Percentiles rank a stretch among this genome's conserved stretches.
phyloP scores from a whole-genome alignment of 2,329 filamentous ascomycete species.

The Colletotrichum sp. region DNA sequence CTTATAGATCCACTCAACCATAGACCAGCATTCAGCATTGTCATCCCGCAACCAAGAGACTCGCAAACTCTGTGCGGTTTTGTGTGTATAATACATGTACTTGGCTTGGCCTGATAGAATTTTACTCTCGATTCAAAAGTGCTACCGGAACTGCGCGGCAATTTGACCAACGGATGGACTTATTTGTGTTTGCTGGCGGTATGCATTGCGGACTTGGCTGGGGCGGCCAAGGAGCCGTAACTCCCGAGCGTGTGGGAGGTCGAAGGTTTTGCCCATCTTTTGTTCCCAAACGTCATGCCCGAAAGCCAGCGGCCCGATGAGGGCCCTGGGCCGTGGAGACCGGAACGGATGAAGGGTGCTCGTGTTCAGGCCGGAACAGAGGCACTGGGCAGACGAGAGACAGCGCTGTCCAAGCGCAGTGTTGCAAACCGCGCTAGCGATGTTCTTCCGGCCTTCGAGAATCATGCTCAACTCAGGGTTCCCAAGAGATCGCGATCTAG shows the following conservation, averaged over 20 bases:
- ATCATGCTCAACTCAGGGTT: conserved; percentile 8
- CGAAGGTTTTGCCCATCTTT: background rate
- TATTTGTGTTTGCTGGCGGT: conserved; percentile 2
- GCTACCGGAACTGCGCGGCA: conserved; percentile 8
- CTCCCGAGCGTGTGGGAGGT: background rate
- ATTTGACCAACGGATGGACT: background rate
- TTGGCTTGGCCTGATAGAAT: conserved; percentile 16
- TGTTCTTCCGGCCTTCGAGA: conserved; percentile 13
- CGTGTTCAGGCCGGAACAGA: background rate
- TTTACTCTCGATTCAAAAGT: background rate
- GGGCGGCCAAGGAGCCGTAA: background rate
- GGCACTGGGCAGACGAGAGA: background rate
- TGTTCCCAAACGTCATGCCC: conserved; percentile 3
- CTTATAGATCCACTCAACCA: conserved; percentile 17
- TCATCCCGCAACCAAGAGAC: background rate
- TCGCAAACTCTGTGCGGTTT: background rate
- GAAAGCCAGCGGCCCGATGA: background rate
- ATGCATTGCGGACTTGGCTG: background rate
- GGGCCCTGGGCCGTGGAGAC: background rate
- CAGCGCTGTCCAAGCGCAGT: background rate
- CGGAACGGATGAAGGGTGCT: conserved; percentile 6
- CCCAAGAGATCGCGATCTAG: background rate
- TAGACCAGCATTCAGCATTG: conserved; percentile 10
- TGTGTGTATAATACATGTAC: background rate
- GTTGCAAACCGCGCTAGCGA: background rate